Evolutionary conservation across 164 flowering plant genomes (phyloP).

Genomic region (Macadamia integrifolia): DNA sequence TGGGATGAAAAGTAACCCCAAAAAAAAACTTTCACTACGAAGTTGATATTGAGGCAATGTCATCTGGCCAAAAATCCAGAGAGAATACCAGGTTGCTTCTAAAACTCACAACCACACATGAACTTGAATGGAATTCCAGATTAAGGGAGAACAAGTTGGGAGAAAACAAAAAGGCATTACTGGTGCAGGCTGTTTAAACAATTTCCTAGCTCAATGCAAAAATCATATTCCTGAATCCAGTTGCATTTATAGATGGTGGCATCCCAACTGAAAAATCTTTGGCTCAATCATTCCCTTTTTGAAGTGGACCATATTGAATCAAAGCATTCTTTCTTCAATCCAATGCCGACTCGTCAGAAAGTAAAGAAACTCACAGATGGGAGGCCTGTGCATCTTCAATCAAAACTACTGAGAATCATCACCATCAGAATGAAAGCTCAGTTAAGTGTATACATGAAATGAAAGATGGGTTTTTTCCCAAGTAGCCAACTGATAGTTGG

Average conservation of each 20-base stretch:
- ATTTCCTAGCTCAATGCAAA: not conserved
- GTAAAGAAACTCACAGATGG: not conserved
- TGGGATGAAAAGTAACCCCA: too few relatives aligned
- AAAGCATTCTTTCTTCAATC: not conserved
- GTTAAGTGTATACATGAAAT: too few relatives aligned
- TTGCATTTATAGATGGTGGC: not conserved
- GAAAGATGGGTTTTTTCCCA: not conserved
- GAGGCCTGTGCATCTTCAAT: too few relatives aligned
- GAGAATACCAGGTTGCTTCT: too few relatives aligned
- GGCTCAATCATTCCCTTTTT: not conserved
- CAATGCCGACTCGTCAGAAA: not conserved
- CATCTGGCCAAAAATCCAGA: too few relatives aligned
- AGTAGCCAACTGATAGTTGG: not conserved
- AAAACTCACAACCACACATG: too few relatives aligned
- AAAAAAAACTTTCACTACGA: too few relatives aligned
- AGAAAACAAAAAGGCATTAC: too few relatives aligned
- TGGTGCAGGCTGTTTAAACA: not conserved
- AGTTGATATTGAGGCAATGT: too few relatives aligned
- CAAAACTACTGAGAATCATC: too few relatives aligned
- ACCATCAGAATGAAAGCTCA: too few relatives aligned
- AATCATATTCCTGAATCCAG: not conserved
- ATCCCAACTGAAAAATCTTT: not conserved
- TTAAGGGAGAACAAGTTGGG: not conserved
- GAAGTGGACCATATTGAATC: not conserved
- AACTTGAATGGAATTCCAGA: too few relatives aligned